Conservation (phyloP, 306 rosid species). For the Cicer bijugum region DNA sequence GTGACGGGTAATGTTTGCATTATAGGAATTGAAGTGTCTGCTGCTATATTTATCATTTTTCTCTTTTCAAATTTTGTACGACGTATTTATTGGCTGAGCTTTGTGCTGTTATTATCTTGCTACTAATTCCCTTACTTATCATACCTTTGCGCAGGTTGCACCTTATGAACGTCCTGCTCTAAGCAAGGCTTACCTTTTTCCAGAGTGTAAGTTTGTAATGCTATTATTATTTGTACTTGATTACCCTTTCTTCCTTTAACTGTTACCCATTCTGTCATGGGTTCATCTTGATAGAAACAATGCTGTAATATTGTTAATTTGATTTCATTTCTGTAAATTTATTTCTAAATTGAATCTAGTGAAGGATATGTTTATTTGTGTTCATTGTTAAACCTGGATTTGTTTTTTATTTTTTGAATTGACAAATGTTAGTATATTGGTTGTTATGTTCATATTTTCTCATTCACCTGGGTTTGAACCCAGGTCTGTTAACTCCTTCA, state of each 20-base stretch:
- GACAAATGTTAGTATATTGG: no score
- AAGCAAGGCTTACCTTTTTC: constrained; percentile 94
- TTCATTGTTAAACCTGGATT: constrained; percentile 10
- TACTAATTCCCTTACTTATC: constrained; percentile 24
- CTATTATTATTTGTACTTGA: not conserved
- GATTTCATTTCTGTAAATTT: constrained; percentile 16
- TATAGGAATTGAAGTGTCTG: not conserved
- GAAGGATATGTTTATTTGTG: not conserved
- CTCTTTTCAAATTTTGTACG: constrained; percentile 3
- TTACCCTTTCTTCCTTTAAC: not conserved
- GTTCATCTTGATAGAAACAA: constrained; percentile 8
- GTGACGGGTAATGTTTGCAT: not conserved
- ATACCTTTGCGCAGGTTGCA: constrained; percentile 66
- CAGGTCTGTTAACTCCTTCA: no score
- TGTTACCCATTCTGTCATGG: not conserved
- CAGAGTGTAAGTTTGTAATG: constrained; percentile 75
- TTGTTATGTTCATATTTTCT: no score
- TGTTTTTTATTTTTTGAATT: not conserved
- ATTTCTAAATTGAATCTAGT: not conserved
- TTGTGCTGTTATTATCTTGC: constrained; percentile 18
- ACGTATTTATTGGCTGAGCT: not conserved
- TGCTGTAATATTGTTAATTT: constrained; percentile 21
- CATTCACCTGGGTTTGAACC: no score
- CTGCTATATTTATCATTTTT: not conserved
- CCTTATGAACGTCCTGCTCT: constrained; percentile 99